Base-by-base conservation (phyloP, 1,284 basidiomycete genomes). In the Leccinum pachyderme region DNA sequence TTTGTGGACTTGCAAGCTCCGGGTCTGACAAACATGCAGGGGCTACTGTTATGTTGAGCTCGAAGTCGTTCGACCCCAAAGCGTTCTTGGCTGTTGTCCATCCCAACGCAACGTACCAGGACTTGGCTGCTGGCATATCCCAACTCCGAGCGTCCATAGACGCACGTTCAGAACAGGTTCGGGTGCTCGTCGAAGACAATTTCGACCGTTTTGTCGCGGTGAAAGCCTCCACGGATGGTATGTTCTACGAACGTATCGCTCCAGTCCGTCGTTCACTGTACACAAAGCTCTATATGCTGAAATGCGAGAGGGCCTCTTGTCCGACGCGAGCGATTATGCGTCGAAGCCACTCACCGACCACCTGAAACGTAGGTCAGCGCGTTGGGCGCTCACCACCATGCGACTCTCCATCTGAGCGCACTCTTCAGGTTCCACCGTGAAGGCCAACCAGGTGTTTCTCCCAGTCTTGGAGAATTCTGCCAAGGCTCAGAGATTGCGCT, bases 181-280 rank as follows among this genome's bases (percentile, higher is more conserved):
- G 95, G 50, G 86, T 97, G 25, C 80, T 99, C 43, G 97, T 99
- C 24, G 94, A 98, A 72, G 93, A 98, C 66, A 98, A 98, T 73
- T 98, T 99, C 75, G 95, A 99, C 75, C 81, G 94, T 25, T 99
- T 99, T 67, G 96, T 99, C 11, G 91, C 93, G 4, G 96, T 99
- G 58, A 99, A 99, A 68, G 93, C 93, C 13, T 93, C 92, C 11
- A 96, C 92, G 9, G 96, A 98, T 74, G 92, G 95, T 93, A 68
- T 60, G 81, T 67, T 7, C n/a, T 24, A 22, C 25, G 41, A 39
- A 22, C 53, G 11, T 52, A 33, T 41, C 22, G 7, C 25, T 45
- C 24, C 24, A n/a, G 43, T 27, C 29, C 37, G 11, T 24, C 52
- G 46, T 58, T 59, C 53, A 57, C 37, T 53, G 49, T 37, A 29